phyloP scores from a whole-genome alignment of 192 early-diverging fungal species.

The Coemansia sp. region DNA sequence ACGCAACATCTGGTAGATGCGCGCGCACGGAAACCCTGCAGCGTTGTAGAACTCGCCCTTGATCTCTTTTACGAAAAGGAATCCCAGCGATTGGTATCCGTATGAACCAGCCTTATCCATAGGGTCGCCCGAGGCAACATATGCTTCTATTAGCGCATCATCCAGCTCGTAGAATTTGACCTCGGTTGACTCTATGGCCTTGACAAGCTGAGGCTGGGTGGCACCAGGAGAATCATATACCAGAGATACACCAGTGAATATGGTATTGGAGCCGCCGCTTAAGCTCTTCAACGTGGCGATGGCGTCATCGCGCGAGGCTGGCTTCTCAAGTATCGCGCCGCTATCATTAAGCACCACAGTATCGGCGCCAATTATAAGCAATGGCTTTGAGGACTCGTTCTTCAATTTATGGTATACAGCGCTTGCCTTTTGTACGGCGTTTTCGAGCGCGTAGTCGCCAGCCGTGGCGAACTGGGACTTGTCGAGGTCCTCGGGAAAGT shows the following conservation, averaged over 20 bases:
- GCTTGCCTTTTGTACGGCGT: constrained; percentile 65
- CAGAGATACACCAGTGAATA: constrained; percentile 73
- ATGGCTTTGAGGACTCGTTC: constrained; percentile 29
- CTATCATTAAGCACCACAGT: constrained; percentile 68
- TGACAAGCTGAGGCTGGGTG: constrained; percentile 11
- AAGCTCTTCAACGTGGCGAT: constrained; percentile 61
- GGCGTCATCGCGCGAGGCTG: constrained; percentile 59
- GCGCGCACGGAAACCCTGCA: constrained; percentile 52
- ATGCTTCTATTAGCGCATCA: constrained; percentile 65
- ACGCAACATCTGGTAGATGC: constrained; percentile 50
- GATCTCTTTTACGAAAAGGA: constrained; percentile 70
- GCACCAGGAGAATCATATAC: constrained; percentile 22
- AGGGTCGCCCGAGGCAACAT: constrained; percentile 62
- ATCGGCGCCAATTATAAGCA: constrained; percentile 80
- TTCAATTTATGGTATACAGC: constrained; percentile 65
- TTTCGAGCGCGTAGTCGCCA: constrained; percentile 70
- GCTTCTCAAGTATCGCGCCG: constrained; percentile 82
- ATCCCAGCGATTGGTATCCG: constrained; percentile 77
- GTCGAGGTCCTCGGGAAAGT: constrained; percentile 76
- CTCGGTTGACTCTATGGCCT: constrained; percentile 58
- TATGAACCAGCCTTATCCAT: constrained; percentile 84
- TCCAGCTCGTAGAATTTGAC: constrained; percentile 67
- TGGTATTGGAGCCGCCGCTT: constrained; percentile 63
- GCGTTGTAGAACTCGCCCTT: constrained; percentile 87
- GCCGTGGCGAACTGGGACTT: constrained; percentile 60